Evolutionary conservation across 768 basidiomycete genomes (phyloP), one percentile per base, ranked within the genome.

Genomic region (Wakefieldia striispora): DNA sequence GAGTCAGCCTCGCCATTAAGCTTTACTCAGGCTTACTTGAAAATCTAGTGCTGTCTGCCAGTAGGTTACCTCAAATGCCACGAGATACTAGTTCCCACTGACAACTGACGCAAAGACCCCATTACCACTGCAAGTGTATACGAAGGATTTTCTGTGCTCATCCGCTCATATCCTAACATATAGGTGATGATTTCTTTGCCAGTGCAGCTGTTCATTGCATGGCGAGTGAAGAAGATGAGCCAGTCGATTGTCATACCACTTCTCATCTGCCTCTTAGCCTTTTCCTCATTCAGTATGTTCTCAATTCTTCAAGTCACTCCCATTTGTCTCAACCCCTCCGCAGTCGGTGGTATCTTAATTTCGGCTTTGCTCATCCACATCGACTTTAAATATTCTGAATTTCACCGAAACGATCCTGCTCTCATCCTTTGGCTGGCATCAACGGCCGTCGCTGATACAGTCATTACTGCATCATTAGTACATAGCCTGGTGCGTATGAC

Each of bases 391-490:
- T 75, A 68, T 51, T 41, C 62, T 5, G 57, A 64, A 29, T 71
- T 75, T 51, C 56, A 62, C 39, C 50, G 63, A 37, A 69, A 72
- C 37, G 52, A 72, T 36, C 63, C 61, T 4, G 57, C 62, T 36
- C 63, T 71, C 7, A 63, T 69, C 27, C 53, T 73, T 34, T 78
- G 78, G 78, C 62, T 79, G 4, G 70, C 66, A 2, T 65, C 70
- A 27, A 72, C 73, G 3, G 67, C 69, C 12, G 56, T 69, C 10
- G 71, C 70, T 4, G 77, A 79, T 49, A 54, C 75, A 20, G 33
- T 69, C 3, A 79, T 80, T 34, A 77, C 77, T 1, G 48, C 58
- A 17, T 68, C 72, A 2, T 61, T 80, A 10, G 75, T 77, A 6
- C 68, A 65, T 66, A 70, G 72, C 53, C 56, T 80, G 60, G 77